Percentiles rank a stretch among this genome's conserved stretches.
Conservation (phyloP, 2,329 filamentous ascomycete species). For the Emmonsiellopsis sp. region DNA sequence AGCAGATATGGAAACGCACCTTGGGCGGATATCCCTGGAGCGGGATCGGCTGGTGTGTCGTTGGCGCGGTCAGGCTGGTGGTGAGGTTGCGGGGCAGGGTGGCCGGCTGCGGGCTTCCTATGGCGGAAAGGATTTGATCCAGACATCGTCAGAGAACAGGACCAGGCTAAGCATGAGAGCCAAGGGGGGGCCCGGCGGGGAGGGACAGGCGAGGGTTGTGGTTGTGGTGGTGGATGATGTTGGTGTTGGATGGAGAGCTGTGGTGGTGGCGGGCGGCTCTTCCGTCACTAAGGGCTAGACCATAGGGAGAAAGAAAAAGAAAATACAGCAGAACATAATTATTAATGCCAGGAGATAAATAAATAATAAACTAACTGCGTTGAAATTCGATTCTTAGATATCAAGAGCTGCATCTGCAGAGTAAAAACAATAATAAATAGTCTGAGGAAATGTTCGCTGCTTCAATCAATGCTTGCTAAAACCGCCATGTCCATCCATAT, state of each 20-base stretch:
- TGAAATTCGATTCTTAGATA: too few species aligned
- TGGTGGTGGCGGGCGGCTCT: constrained; percentile 9
- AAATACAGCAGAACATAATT: background rate
- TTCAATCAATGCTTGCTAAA: too few species aligned
- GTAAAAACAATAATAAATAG: too few species aligned
- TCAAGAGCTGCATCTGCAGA: too few species aligned
- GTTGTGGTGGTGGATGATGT: constrained; percentile 10
- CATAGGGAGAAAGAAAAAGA: background rate
- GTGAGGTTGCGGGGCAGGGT: background rate
- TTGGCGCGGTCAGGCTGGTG: background rate
- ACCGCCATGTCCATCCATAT: too few species aligned
- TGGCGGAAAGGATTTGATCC: constrained; percentile 44
- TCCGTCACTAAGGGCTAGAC: background rate
- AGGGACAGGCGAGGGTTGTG: constrained; percentile 13
- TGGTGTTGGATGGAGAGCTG: constrained; percentile 3
- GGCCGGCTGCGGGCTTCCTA: constrained; percentile 27
- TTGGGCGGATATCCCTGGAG: background rate
- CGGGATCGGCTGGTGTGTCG: background rate
- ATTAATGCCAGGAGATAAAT: too few species aligned
- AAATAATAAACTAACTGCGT: too few species aligned
- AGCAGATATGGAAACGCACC: background rate
- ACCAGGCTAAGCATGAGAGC: constrained; percentile 24
- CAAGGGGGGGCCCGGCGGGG: constrained; percentile 3
- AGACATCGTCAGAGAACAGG: constrained; percentile 32
- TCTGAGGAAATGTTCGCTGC: too few species aligned